Conservation (phyloP, 306 rosid species). For the Pterocarpus macrocarpus region DNA sequence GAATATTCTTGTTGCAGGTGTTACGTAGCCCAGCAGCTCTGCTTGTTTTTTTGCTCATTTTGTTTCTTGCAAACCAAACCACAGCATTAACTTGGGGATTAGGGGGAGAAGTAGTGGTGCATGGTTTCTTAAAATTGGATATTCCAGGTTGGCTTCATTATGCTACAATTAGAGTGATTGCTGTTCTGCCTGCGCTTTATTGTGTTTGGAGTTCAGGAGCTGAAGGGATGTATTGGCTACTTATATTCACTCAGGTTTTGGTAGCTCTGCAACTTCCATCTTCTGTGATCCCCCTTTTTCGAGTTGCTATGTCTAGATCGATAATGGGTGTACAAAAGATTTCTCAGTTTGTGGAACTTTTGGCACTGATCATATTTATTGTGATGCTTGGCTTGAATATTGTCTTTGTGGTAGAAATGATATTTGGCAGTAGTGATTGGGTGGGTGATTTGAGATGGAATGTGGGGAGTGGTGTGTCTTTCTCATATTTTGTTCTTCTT, state of each 20-base stretch:
- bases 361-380: slow-evolving; percentile 66
- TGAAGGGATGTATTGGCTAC: slow-evolving; percentile 92
- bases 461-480: slow-evolving; percentile 65
- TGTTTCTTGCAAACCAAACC: slow-evolving; percentile 81
- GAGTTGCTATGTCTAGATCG: slow-evolving; percentile 82
- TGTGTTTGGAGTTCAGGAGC: slow-evolving; percentile 94
- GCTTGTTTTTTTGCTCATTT: slow-evolving; percentile 66
- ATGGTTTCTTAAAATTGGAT: slow-evolving; percentile 77
- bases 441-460: slow-evolving; percentile 77
- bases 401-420: slow-evolving; percentile 83
- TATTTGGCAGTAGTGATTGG: slow-evolving; percentile 93
- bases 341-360: slow-evolving; percentile 79
- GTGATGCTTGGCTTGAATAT: slow-evolving; percentile 88
- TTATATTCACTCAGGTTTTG: slow-evolving; percentile 83
- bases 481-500: slow-evolving; percentile 65
- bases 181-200: slow-evolving; percentile 85
- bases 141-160: slow-evolving; percentile 98
- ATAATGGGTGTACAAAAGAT: slow-evolving; percentile 87
- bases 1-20: slow-evolving; percentile 61
- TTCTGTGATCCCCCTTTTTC: slow-evolving; percentile 89
- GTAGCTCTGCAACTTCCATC: slow-evolving; percentile 91
- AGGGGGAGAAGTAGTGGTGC: slow-evolving; percentile 80
- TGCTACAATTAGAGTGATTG: slow-evolving; percentile 83
- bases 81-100: slow-evolving; percentile 79
- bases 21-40: slow-evolving; percentile 71